Conservation (phyloP, 2,329 filamentous ascomycete species). For the Hypoxylon rubiginosum region DNA sequence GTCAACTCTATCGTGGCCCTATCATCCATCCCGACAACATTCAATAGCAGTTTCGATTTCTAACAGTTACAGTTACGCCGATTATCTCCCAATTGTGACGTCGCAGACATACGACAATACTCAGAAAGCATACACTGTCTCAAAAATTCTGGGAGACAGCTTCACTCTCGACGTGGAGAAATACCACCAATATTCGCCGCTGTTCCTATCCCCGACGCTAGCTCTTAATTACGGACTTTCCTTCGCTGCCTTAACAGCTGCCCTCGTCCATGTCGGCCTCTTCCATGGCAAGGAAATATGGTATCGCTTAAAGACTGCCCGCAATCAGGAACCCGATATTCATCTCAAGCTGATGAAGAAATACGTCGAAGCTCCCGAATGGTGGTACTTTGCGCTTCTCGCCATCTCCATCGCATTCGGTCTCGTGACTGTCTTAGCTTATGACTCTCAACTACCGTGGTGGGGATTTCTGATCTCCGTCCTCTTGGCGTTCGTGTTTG, state of each 20-base stretch:
- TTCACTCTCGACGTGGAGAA: conserved; percentile 65
- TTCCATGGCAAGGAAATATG: conserved; percentile 60
- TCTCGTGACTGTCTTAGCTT: conserved; percentile 61
- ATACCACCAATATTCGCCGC: conserved; percentile 67
- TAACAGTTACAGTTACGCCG: conserved; percentile 55
- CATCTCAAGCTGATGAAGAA: conserved; percentile 67
- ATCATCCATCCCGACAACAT: neutral
- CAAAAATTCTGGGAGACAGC: conserved; percentile 63
- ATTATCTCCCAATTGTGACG: conserved; percentile 68
- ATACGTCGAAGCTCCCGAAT: conserved; percentile 65
- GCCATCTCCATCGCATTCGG: conserved; percentile 62
- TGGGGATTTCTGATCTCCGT: conserved; percentile 66
- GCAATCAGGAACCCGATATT: conserved; percentile 64
- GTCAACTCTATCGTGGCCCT: conserved; percentile 22
- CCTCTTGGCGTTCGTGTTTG: conserved; percentile 61
- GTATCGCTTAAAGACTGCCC: conserved; percentile 60
- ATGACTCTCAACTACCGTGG: conserved; percentile 64
- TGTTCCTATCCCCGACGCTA: conserved; percentile 65
- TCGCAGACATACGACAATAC: conserved; percentile 70
- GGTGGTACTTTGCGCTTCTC: conserved; percentile 66
- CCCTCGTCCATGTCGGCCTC: conserved; percentile 55
- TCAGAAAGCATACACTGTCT: conserved; percentile 64
- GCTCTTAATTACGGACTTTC: conserved; percentile 64
- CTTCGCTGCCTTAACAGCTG: conserved; percentile 65
- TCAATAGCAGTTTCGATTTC: neutral